phyloP scores from a whole-genome alignment of 345 rosid genomes.

The Eucalyptus virginea region DNA sequence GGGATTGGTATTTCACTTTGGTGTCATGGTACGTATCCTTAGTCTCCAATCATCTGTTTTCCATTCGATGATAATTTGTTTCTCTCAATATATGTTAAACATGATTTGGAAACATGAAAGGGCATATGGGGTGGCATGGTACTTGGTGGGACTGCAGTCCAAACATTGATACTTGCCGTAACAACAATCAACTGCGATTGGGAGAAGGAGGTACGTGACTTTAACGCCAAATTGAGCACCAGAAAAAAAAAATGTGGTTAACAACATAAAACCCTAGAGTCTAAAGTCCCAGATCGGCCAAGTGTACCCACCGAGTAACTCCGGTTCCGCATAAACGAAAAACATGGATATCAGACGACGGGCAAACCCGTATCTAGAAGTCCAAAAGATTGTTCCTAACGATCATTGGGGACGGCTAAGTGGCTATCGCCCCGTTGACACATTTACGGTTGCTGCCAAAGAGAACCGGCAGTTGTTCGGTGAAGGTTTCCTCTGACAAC shows the following conservation, averaged over 20 bases:
- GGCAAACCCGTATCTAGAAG: not conserved
- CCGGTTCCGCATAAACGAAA: not conserved
- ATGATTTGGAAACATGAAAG: not conserved
- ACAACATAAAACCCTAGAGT: not conserved
- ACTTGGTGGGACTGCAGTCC: constrained; percentile 14
- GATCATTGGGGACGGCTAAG: not conserved
- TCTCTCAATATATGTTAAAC: not conserved
- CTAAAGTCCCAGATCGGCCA: not conserved
- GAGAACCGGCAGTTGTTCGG: not conserved
- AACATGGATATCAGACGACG: not conserved
- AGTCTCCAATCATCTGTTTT: not conserved
- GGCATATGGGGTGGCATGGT: constrained; percentile 85
- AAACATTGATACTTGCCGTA: constrained; percentile 37
- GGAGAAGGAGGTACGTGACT: constrained; percentile 39
- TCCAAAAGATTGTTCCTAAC: not conserved
- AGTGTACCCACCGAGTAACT: not conserved
- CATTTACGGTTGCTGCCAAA: not conserved
- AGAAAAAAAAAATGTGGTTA: not conserved
- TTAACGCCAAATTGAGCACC: not conserved
- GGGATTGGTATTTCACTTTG: constrained; percentile 49
- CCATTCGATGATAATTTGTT: not conserved
- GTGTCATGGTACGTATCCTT: constrained; percentile 32
- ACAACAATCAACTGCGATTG: constrained; percentile 37
- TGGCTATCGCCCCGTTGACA: not conserved
- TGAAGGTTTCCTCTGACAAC: not conserved